phyloP scores from a whole-genome alignment of 2,329 filamentous ascomycete species.

The Grosmannia huntii region DNA sequence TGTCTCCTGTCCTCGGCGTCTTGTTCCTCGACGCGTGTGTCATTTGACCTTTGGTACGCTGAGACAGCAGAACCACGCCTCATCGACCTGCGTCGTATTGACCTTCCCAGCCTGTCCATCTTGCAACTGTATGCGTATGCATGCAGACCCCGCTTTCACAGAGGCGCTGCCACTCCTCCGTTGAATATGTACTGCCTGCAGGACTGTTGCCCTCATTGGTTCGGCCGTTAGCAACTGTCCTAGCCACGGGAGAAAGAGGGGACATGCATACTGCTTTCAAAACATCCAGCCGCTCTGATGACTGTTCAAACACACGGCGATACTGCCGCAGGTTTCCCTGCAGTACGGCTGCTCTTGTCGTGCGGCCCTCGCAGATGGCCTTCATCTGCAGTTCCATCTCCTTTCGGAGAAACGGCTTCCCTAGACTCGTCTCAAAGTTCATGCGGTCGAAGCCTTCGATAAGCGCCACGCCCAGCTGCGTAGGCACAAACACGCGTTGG shows the following conservation, averaged over 20 bases:
- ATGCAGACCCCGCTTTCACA: neutral
- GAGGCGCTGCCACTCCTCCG: neutral
- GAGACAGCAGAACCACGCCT: neutral
- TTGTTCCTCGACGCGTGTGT: neutral
- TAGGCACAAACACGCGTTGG: slow-evolving; percentile 84
- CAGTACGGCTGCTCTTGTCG: slow-evolving; percentile 61
- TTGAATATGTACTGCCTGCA: slow-evolving; percentile 40
- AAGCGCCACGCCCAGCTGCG: slow-evolving; percentile 77
- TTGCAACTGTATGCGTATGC: neutral
- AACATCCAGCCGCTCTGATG: slow-evolving; percentile 59
- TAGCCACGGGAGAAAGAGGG: neutral
- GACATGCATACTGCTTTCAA: slow-evolving; percentile 43
- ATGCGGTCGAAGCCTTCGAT: slow-evolving; percentile 93
- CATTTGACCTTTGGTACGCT: neutral
- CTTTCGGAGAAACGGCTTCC: slow-evolving; percentile 91
- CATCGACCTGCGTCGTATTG: neutral
- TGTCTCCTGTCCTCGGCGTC: neutral
- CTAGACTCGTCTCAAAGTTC: slow-evolving; percentile 81
- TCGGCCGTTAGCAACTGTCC: slow-evolving; percentile 7
- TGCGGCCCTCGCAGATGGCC: slow-evolving; percentile 81
- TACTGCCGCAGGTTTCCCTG: slow-evolving; percentile 79
- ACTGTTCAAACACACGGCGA: slow-evolving; percentile 71
- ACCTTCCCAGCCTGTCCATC: neutral
- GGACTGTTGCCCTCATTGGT: slow-evolving; percentile 19
- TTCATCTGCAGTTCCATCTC: slow-evolving; percentile 98